These are phyloP conservation scores for Boehmeria nivea DNA, from an alignment of 306 rosid species.

Conservation along the genomic window DNA sequence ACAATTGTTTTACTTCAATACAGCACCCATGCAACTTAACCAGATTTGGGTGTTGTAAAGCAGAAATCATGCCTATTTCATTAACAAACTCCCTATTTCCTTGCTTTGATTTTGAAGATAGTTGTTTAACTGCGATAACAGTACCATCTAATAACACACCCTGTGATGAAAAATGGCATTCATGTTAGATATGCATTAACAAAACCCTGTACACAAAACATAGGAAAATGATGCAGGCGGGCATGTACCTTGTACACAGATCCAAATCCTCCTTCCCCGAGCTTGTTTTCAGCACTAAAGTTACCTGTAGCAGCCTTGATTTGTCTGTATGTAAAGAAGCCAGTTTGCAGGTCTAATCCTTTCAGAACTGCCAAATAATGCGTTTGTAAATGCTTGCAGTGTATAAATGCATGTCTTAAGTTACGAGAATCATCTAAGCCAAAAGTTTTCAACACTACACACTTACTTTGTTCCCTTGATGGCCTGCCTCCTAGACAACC, in stretches of 20 bases:
- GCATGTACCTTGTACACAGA: constrained; percentile 48
- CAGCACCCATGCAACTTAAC: constrained; percentile 67
- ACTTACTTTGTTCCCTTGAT: too few relatives aligned
- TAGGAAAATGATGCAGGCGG: too few relatives aligned
- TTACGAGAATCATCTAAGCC: too few relatives aligned
- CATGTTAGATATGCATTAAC: not conserved
- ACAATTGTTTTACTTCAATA: constrained; percentile 50
- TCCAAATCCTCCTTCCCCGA: constrained; percentile 82
- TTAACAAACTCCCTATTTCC: constrained; percentile 67
- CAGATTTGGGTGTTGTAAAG: constrained; percentile 62
- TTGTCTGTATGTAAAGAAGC: constrained; percentile 45
- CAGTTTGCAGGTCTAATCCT: constrained; percentile 31
- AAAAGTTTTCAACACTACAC: too few relatives aligned
- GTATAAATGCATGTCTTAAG: too few relatives aligned
- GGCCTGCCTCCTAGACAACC: too few relatives aligned
- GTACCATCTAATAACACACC: constrained; percentile 55
- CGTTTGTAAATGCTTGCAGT: not conserved
- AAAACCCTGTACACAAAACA: too few relatives aligned
- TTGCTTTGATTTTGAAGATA: constrained; percentile 55
- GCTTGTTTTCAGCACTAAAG: constrained; percentile 41
- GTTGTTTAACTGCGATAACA: constrained; percentile 56
- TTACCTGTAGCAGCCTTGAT: constrained; percentile 36
- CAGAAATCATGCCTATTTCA: constrained; percentile 61
- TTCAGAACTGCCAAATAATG: constrained; percentile 22
- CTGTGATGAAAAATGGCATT: constrained; percentile 21